Evolutionary conservation across 495 filamentous ascomycete species (phyloP).

Genomic region (Xylaria bambusicola): DNA sequence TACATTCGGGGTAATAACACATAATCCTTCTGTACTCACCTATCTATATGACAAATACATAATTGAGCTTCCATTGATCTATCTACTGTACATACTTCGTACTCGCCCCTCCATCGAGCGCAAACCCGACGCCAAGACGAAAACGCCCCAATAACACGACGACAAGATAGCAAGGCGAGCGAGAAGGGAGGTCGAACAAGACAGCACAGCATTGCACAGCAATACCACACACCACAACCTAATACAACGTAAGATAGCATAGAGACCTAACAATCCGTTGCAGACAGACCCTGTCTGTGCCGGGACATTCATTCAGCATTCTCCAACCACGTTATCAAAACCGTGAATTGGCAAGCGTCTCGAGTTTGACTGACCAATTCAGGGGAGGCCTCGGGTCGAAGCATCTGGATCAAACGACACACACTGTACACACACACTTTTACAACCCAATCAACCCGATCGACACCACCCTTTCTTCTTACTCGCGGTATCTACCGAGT

Average conservation of each 20-base stretch:
- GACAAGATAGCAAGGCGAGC: background rate
- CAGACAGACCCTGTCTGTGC: too few relatives aligned
- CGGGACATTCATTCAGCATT: background rate
- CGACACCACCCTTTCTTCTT: background rate
- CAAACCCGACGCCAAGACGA: too few relatives aligned
- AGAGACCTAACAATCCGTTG: too few relatives aligned
- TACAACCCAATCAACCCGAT: background rate
- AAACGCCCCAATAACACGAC: background rate
- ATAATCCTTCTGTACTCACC: too few relatives aligned
- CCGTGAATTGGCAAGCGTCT: background rate
- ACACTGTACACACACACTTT: too few relatives aligned
- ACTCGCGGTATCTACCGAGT: too few relatives aligned
- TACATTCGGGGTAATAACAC: too few relatives aligned
- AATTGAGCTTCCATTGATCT: too few relatives aligned
- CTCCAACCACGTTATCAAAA: slow-evolving; percentile 11
- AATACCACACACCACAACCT: background rate
- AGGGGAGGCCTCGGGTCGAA: background rate
- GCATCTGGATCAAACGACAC: background rate
- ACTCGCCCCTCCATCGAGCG: too few relatives aligned
- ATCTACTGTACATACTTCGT: too few relatives aligned
- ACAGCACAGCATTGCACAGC: background rate
- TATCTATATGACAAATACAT: too few relatives aligned
- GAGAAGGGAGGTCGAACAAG: background rate
- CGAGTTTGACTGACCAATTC: background rate
- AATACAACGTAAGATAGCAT: too few relatives aligned